Percentiles rank a stretch among this genome's conserved stretches.
Conservation (phyloP, 2,329 filamentous ascomycete species). For the Dactylellina drechsleri region DNA sequence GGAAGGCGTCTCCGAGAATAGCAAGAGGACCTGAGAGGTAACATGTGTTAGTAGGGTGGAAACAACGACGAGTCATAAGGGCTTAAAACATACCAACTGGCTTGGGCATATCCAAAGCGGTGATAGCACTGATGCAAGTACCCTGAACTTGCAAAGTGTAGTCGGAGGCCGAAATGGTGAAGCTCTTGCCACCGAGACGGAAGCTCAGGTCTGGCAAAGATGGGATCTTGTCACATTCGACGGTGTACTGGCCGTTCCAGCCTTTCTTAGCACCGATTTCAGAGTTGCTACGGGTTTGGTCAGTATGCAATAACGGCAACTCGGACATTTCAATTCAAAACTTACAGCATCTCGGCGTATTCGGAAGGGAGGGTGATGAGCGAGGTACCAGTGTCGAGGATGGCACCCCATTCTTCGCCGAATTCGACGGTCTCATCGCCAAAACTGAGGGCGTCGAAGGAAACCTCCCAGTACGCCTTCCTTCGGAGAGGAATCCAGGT, state of each 20-base stretch:
- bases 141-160: conserved; percentile 97
- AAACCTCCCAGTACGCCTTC: conserved; percentile 99
- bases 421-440: conserved; percentile 87
- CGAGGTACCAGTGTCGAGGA: conserved; percentile 97
- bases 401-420: conserved; percentile 82
- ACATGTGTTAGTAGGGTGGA: neutral
- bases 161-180: conserved; percentile 86
- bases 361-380: conserved; percentile 92
- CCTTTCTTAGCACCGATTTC: conserved; percentile 98
- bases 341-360: conserved; percentile 86
- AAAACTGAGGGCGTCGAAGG: conserved; percentile 89
- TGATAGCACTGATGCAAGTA: conserved; percentile 96
- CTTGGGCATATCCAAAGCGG: conserved; percentile 84
- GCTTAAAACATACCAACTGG: conserved; percentile 51
- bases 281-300: conserved; percentile 72
- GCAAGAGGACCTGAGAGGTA: conserved; percentile 74
- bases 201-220: conserved; percentile 91
- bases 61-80: neutral
- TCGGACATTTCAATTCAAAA: conserved; percentile 47
- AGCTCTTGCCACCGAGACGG: conserved; percentile 85
- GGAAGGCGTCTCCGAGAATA: conserved; percentile 89
- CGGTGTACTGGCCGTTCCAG: conserved; percentile 94
- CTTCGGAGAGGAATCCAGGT: conserved; percentile 93
- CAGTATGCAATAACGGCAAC: conserved; percentile 10
- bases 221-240: conserved; percentile 87